phyloP scores from a whole-genome alignment of 805 yeast genomes.

The Candida xyloterini region DNA sequence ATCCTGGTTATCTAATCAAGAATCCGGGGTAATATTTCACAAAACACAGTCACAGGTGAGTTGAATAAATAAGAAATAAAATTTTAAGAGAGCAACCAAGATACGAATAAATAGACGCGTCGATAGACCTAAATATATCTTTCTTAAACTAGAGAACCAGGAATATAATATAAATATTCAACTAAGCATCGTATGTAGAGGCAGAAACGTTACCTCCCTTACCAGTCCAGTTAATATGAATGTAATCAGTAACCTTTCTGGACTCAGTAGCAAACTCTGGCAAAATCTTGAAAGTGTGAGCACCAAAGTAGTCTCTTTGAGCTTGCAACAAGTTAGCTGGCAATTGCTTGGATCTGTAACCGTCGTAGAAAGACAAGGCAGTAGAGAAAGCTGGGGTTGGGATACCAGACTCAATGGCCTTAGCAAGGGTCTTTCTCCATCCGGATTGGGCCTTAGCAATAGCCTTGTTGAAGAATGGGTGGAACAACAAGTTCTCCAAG shows the following conservation, averaged over 20 bases:
- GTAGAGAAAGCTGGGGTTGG: constrained; percentile 98
- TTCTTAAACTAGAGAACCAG: background rate
- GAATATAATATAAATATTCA: constrained; percentile 3
- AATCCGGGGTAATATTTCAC: constrained; percentile 23
- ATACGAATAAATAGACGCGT: constrained; percentile 3
- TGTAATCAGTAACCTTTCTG: constrained; percentile 76
- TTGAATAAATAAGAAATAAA: background rate
- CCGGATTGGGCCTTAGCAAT: constrained; percentile 90
- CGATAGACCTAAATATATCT: background rate
- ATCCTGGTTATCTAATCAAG: constrained; percentile 19
- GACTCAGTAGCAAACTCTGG: constrained; percentile 77
- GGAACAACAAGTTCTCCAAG: constrained; percentile 91
- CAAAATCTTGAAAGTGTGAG: constrained; percentile 95
- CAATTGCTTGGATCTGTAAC: constrained; percentile 91
- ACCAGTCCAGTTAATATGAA: constrained; percentile 99
- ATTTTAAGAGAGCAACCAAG: constrained; percentile 5
- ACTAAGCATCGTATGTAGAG: constrained; percentile 85
- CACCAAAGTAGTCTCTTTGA: constrained; percentile 99
- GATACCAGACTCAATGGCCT: constrained; percentile 81
- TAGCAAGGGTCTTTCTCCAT: constrained; percentile 86
- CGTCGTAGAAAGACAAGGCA: constrained; percentile 96
- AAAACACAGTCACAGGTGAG: constrained; percentile 24
- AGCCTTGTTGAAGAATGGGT: constrained; percentile 91
- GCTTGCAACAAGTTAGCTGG: constrained; percentile 99
- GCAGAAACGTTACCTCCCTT: constrained; percentile 98